Base-by-base conservation (phyloP, 805 yeast species). In the Spathaspora gorwiae region DNA sequence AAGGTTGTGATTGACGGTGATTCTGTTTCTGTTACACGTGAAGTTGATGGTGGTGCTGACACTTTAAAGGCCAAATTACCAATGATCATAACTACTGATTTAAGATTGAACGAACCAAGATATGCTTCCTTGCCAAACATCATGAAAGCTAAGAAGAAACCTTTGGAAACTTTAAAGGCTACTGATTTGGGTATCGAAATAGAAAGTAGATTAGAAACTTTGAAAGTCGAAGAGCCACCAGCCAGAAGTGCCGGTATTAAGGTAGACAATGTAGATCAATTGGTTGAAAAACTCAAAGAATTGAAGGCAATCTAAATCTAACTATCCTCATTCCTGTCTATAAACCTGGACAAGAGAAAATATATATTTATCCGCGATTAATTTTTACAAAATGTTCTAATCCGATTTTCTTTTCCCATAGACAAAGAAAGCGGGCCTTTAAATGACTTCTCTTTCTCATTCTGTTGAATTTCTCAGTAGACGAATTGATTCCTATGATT, bases 101-200 rank as follows among this genome's bases (percentile, higher is more conserved):
- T 94, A 55, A 84, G 99, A 66, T 78, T 94, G 60, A 94, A 94
- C 65, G 94, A 81, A 61, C 99, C 99, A 37, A 83, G 97, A 57
- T 94, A 89, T 59, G 96, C 95, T n/a, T 81, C 95, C 11, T 76
- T 94, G 61, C 97, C 97, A 49, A 94, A 92, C 65, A 80, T 90
- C 72, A 94, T 94, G 98, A 94, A 94, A 75, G 98, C 98, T 45
- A 94, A 94, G 75, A 90, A 90, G 80, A 90, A 89, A 75, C 96
- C 96, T 4, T 74, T 90, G 62, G 88, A 81, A 55, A 74, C 80
- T 59, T 64, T 79, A 65, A 67, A 77, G 70, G 64, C 70, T 13
- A 66, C 83, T 15, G 95, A 87, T 55, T 78, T 87, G 48, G 86
- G 83, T n/a, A 75, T 85, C 31, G 86, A 83, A 37, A 60, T 81